Conservation (phyloP, 495 filamentous ascomycete genomes). For the Trichoderma asperelloides region DNA sequence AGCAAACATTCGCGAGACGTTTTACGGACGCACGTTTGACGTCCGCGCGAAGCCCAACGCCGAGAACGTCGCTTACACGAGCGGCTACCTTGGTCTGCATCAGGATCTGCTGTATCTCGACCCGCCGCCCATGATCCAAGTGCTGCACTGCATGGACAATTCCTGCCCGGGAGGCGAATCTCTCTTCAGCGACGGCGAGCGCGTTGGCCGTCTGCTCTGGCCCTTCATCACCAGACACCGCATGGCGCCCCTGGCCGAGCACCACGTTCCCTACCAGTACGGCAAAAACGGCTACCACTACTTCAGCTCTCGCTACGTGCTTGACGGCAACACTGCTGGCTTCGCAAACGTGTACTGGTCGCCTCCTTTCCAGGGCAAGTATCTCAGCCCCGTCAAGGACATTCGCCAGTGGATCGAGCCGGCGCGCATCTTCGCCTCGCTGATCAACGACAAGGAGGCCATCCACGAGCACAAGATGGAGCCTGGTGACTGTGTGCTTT, state of each 20-base stretch:
- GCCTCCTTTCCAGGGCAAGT: conserved; percentile 29
- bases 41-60: conserved; percentile 66
- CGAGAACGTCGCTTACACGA: conserved; percentile 89
- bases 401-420: conserved; percentile 29
- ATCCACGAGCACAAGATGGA: conserved; percentile 62
- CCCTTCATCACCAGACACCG: conserved; percentile 26
- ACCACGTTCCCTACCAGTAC: conserved; percentile 59
- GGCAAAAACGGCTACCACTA: conserved; percentile 55
- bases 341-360: conserved; percentile 55
- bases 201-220: conserved; percentile 44
- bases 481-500: conserved; percentile 76
- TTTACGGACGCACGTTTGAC: conserved; percentile 88
- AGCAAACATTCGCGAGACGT: conserved; percentile 67
- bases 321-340: conserved; percentile 26
- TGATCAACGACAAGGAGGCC: conserved; percentile 38
- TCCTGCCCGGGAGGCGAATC: conserved; percentile 69
- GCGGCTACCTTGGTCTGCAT: conserved; percentile 67
- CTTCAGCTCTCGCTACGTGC: conserved; percentile 41
- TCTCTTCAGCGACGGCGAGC: conserved; percentile 65
- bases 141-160: conserved; percentile 79
- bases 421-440: conserved; percentile 32
- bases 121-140: conserved; percentile 68
- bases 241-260: conserved; percentile 30
- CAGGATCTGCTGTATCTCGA: conserved; percentile 89
- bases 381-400: conserved; percentile 7